Base-by-base conservation (phyloP, 768 basidiomycete species). In the Pleurotus giganteus region DNA sequence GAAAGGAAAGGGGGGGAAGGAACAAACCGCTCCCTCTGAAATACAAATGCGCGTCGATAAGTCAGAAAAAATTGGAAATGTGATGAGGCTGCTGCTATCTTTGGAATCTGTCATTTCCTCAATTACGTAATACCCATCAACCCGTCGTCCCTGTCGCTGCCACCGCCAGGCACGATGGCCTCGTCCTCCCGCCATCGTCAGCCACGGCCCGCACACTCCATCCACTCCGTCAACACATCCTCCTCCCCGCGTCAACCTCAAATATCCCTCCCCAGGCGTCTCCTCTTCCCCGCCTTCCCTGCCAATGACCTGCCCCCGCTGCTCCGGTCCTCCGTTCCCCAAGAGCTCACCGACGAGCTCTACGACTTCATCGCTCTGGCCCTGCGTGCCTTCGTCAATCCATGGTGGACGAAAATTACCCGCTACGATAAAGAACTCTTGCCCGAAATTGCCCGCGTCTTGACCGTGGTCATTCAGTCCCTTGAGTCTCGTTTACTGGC, bases 351-450 rank as follows among this genome's bases (percentile, higher is more conserved):
- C 54, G 74, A 78, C 4, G 88, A 89, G 64, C 68, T 89, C 4
- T 92, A 93, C 63, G 88, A 93, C 69, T 76, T 92, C 55, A 75
- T 92, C 28, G 91, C 92, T 0, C 85, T 93, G 55, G 80, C 85
- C 8, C 77, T 94, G 21, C 80, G 91, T 29, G 90, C 90, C 4
- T 88, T 79, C 62, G 82, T 94, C 32, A 81, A 84, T 44, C 86
- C 89, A 1, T 94, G 91, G 92, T 94, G 91, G 89, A 77, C 87
- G 28, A 89, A 84, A 63, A 78, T 94, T 51, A 82, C 91, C 1
- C 81, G 88, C 56, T 89, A 90, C 58, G 91, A 94, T 79, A 90
- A 83, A 63, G 86, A 91, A 53, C 79, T 94, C 55, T 79, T 92
- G 24, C 86, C 89, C 21, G 82, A 88, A 58, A 81, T 92, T 47